Evolutionary conservation across 768 basidiomycete species (phyloP).

Genomic region (Tylopilus vinaceipallidus): DNA sequence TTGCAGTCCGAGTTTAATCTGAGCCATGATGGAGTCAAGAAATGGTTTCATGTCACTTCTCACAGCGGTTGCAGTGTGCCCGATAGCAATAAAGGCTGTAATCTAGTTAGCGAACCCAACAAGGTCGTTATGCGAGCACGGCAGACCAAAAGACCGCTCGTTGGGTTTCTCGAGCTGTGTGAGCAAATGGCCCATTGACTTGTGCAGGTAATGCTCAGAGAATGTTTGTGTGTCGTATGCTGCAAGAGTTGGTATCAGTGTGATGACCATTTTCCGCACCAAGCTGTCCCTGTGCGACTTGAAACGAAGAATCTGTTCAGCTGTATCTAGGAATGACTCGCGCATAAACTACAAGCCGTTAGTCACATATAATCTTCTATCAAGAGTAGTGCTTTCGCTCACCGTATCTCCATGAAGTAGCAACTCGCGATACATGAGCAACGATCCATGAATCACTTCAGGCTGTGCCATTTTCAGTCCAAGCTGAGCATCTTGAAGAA

Average conservation of each 20-base stretch:
- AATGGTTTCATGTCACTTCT: conserved; percentile 95
- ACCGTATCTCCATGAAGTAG: conserved; percentile 94
- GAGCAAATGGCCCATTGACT: conserved; percentile 89
- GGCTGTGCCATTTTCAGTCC: conserved; percentile 78
- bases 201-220: conserved; percentile 86
- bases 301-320: conserved; percentile 88
- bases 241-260: conserved; percentile 91
- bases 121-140: conserved; percentile 11
- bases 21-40: conserved; percentile 84
- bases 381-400: conserved; percentile 26
- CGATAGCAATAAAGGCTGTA: conserved; percentile 92
- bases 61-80: conserved; percentile 89
- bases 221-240: conserved; percentile 94
- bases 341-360: conserved; percentile 70
- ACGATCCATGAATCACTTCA: conserved; percentile 89
- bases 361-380: neutral
- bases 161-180: conserved; percentile 84
- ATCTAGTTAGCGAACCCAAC: neutral
- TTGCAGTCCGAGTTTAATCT: conserved; percentile 88
- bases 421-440: conserved; percentile 89
- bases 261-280: conserved; percentile 92
- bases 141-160: conserved; percentile 80
- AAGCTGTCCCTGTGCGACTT: conserved; percentile 82
- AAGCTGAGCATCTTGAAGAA: conserved; percentile 85
- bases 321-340: conserved; percentile 81